Evolutionary conservation across 805 yeast genomes (phyloP).

Genomic region (Lipomyces kockii): DNA sequence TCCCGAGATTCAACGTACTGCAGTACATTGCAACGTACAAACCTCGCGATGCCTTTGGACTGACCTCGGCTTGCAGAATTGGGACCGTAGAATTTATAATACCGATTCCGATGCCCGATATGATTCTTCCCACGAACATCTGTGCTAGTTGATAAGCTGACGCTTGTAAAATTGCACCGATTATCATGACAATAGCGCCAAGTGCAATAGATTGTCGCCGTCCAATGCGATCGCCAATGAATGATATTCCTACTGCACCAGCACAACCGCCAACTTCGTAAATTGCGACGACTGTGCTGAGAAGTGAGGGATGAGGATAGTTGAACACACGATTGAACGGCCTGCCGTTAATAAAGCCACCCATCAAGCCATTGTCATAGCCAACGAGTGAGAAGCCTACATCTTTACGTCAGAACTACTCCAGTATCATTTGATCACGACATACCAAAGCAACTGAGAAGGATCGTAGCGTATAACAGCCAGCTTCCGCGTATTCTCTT

Average conservation of each 20-base stretch:
- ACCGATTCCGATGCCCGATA: conserved; percentile 78
- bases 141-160: conserved; percentile 66
- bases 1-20: conserved; percentile 72
- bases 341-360: conserved; percentile 27
- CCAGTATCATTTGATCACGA: not conserved
- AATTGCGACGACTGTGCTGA: conserved; percentile 56
- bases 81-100: conserved; percentile 80
- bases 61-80: conserved; percentile 78
- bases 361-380: conserved; percentile 33
- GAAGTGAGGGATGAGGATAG: conserved; percentile 51
- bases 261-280: conserved; percentile 57
- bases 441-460: conserved; percentile 1
- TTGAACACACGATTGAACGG: conserved; percentile 44
- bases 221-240: conserved; percentile 58
- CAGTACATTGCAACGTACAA: conserved; percentile 71
- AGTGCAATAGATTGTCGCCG: conserved; percentile 64
- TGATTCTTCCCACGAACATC: conserved; percentile 72
- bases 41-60: conserved; percentile 70
- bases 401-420: not conserved
- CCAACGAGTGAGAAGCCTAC: conserved; percentile 8
- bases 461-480: not conserved
- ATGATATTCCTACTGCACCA: conserved; percentile 55
- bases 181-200: conserved; percentile 60
- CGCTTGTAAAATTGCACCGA: conserved; percentile 65
- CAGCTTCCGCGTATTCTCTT: not conserved